These are phyloP conservation scores for Polytrichum formosum DNA, from an alignment of 225 moss, liverwort and hornwort species.

Conservation along the genomic window DNA sequence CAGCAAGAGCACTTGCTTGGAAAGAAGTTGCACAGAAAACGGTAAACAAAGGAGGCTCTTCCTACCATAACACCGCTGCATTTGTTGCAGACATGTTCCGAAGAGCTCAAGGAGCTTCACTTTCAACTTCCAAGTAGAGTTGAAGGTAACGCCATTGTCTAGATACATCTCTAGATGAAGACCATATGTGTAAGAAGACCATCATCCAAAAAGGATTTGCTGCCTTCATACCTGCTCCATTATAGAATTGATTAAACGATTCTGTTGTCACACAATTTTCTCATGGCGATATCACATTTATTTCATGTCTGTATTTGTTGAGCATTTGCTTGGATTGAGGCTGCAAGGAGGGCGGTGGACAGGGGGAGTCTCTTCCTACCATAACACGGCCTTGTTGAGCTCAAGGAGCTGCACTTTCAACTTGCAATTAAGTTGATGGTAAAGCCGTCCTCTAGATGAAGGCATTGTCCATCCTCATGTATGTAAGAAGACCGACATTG, in stretches of 20 bases:
- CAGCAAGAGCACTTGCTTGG: background rate
- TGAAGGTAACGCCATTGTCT: too few species aligned
- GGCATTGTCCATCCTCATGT: too few species aligned
- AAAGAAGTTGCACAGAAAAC: background rate
- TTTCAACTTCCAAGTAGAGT: background rate
- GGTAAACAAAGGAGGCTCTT: conserved; percentile 1
- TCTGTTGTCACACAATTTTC: too few species aligned
- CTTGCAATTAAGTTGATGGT: background rate
- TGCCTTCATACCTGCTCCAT: too few species aligned
- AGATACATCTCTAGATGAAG: too few species aligned
- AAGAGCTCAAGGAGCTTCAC: background rate
- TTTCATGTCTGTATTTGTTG: too few species aligned
- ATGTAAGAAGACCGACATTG: too few species aligned
- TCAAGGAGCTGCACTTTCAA: background rate
- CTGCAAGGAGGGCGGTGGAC: background rate
- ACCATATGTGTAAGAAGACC: too few species aligned
- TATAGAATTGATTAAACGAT: too few species aligned
- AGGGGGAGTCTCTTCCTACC: background rate
- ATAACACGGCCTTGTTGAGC: background rate
- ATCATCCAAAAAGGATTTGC: too few species aligned
- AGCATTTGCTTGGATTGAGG: background rate
- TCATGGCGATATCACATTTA: too few species aligned
- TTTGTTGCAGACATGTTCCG: conserved; percentile 3
- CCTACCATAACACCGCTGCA: background rate
- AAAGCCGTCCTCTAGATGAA: too few species aligned